Base-by-base conservation (phyloP, 2,329 filamentous ascomycete species). In the Tolypocladium capitatum region DNA sequence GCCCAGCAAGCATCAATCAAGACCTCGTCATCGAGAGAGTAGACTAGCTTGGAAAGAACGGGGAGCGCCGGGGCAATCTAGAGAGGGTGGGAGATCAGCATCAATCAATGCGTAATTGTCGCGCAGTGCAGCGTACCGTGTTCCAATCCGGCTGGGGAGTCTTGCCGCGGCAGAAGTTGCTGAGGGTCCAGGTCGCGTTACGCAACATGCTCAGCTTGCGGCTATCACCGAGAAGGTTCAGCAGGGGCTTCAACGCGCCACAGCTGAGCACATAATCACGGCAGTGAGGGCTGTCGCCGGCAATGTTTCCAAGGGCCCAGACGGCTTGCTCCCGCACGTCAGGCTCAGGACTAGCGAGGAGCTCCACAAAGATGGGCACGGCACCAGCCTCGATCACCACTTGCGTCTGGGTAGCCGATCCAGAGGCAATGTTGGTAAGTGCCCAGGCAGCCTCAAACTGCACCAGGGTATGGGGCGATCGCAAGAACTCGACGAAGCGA, bases 111-210 rank as follows among this genome's bases (percentile, higher is more conserved):
- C 31, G 40, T n/a, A 32, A 5, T 13, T 28, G 6, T 24, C 11
- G 16, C 18, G 33, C 16, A 14, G 18, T 21, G 10, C 27, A 34
- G 32, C 87, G 69, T 76, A 95, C 89, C 34, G 88, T 96, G 63
- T 82, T 81, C 92, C 92, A 98, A 65, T 98, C 92, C 43, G 92
- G 92, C 73, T 98, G 92, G 46, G 92, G 92, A 9, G 91, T 96
- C 80, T 98, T 98, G 71, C 92, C 92, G 75, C 92, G 88, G 74
- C 92, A 98, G 73, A 98, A 98, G 76, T 98, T 98, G 78, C 92
- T 97, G 49, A 98, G 74, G 41, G 92, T 98, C 92, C 92, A 98
- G 24, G 92, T 98, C 33, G 92, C 92, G 66, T 98, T 98, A 58
- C 92, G 81, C 46, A 98, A 83, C 92, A 98, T 98, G 78, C 90